Base-by-base conservation (phyloP, 306 rosid species). In the Prunus dulcis region DNA sequence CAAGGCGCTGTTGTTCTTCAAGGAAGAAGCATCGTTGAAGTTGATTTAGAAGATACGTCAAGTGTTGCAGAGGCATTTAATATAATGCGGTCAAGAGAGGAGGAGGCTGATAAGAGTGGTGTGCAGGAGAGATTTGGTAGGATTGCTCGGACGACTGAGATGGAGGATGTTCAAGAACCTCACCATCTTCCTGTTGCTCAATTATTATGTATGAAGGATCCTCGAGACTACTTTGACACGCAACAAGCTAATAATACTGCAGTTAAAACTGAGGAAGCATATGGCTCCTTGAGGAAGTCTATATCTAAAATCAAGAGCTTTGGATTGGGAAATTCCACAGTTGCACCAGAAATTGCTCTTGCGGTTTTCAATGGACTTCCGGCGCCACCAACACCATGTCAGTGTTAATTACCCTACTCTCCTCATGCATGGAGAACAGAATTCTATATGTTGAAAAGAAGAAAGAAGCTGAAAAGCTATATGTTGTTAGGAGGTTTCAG, bases 1-100 rank as follows among this genome's bases (percentile, higher is more conserved):
- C 98, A 95, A 86, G 96, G 98, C 55, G 96, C 89, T 67, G 98
- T 95, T 72, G 98, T 95, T 87, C 98, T 95, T 51, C 96, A 90
- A 85, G 98, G 98, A 80, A 90, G 90, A 88, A 86, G 86, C 87
- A 95, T 32, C 34, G 6, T 32, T 32, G 99, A 95, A 82, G 82
- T 80, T 67, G 97, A 92, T 71, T 80, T 79, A 89, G 96, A 90
- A 73, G 89, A 88, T 67, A 97, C 91, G 76, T 82, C 76, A 86
- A 72, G 82, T 22, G 89, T 86, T 45, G 98, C 92, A 56, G 96
- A 89, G 76, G 86, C 89, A 76, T 92, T 95, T 81, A 85, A 28
- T 28, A 28, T 28, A 28, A 28, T 87, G 51, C 85, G 73, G 65
- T 84, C 96, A 76, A 87, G 90, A 82, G 86, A 82, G 52, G 96